Evolutionary conservation across 225 moss, liverwort and hornwort species (phyloP).

Genomic region (Ulota crispa): DNA sequence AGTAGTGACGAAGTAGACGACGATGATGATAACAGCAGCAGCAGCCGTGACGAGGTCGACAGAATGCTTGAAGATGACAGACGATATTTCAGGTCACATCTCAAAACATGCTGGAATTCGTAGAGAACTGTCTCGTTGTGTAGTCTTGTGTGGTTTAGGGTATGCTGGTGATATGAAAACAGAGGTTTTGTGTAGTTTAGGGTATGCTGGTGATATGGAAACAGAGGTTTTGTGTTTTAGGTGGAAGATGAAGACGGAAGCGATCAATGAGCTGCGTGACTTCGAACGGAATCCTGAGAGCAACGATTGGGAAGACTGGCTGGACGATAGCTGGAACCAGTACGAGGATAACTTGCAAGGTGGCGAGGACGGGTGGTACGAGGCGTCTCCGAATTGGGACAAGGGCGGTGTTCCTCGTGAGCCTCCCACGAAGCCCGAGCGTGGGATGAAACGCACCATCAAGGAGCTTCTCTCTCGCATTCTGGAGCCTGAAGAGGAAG

Average conservation of each 20-base stretch:
- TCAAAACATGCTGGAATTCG: background rate
- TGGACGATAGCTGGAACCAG: constrained; percentile 76
- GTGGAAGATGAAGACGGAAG: constrained; percentile 69
- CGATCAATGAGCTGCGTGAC: constrained; percentile 66
- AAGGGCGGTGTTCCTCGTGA: constrained; percentile 70
- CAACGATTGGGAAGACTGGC: constrained; percentile 91
- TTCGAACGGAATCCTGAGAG: constrained; percentile 75
- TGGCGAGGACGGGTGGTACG: constrained; percentile 67
- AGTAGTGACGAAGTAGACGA: constrained; percentile 53
- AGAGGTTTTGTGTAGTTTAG: background rate
- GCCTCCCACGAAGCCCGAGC: constrained; percentile 79
- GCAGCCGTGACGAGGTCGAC: constrained; percentile 50
- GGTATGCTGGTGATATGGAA: background rate
- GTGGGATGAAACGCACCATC: constrained; percentile 84
- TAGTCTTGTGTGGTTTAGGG: background rate
- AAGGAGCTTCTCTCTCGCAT: constrained; percentile 75
- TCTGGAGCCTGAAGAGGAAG: constrained; percentile 77
- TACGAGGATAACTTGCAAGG: constrained; percentile 43
- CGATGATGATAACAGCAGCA: background rate
- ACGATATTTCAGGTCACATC: constrained; percentile 35
- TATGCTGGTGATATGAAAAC: background rate
- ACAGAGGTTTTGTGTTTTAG: background rate
- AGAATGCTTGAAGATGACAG: constrained; percentile 63
- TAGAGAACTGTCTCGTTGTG: background rate
- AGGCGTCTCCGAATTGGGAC: constrained; percentile 71